phyloP scores from a whole-genome alignment of 805 yeast species.

The Metschnikowia colocasiae region DNA sequence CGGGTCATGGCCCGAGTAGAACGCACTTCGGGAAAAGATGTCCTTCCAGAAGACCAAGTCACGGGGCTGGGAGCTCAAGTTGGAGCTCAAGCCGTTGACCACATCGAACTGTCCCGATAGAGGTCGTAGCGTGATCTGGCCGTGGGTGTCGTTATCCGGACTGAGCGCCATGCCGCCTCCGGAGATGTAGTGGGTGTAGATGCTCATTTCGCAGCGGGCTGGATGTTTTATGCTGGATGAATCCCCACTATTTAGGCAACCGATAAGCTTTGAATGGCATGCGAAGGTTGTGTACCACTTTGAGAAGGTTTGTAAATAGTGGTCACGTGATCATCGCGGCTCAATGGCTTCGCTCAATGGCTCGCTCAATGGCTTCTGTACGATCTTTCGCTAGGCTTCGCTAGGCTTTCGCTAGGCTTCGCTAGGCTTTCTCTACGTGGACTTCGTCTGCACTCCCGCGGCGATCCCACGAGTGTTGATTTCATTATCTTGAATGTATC shows the following conservation, averaged over 20 bases:
- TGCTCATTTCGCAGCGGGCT: conserved; percentile 25
- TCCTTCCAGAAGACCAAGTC: conserved; percentile 32
- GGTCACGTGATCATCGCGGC: neutral
- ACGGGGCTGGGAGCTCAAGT: conserved; percentile 3
- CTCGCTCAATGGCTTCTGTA: too few species aligned
- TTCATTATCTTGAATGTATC: neutral
- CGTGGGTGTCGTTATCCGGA: neutral
- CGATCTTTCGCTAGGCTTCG: too few species aligned
- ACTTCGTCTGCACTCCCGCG: neutral
- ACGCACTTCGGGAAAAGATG: conserved; percentile 47
- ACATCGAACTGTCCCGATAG: conserved; percentile 26
- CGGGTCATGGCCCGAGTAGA: conserved; percentile 48
- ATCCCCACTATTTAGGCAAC: neutral
- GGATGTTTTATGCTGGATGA: neutral
- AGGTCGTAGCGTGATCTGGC: conserved; percentile 22
- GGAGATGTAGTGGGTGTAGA: conserved; percentile 38
- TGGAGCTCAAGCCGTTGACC: neutral
- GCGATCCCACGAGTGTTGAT: neutral
- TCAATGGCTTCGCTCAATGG: neutral
- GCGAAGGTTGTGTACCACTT: neutral
- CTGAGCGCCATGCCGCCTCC: conserved; percentile 18
- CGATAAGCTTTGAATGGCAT: neutral
- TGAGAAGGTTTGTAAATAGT: neutral
- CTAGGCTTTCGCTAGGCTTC: too few species aligned
- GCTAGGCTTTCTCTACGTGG: too few species aligned